These are phyloP conservation scores for Rutstroemia sp. DNA, from an alignment of 2,329 filamentous ascomycete species.

Conservation along the genomic window DNA sequence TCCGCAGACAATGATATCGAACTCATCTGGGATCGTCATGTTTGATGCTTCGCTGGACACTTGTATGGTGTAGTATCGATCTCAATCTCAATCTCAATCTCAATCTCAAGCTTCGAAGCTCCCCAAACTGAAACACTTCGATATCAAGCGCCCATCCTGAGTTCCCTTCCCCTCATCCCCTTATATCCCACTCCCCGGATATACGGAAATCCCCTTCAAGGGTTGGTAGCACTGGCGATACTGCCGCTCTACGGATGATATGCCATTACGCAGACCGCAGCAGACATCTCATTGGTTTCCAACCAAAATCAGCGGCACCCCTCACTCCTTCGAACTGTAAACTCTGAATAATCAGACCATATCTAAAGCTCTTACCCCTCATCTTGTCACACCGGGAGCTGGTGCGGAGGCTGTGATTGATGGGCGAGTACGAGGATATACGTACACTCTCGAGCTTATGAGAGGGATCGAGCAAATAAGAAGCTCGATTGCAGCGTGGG, in stretches of 20 bases:
- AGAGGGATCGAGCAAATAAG: background rate
- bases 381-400: background rate
- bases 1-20: constrained; percentile 46
- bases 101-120: background rate
- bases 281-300: background rate
- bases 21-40: constrained; percentile 32
- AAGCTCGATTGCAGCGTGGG: background rate
- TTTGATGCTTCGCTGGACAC: background rate
- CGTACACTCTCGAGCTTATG: background rate
- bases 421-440: background rate
- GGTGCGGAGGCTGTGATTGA: background rate
- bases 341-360: background rate
- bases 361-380: constrained; percentile 3
- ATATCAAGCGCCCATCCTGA: background rate
- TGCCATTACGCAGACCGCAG: background rate
- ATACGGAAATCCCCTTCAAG: background rate
- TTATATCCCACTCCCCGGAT: background rate
- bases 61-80: no score
- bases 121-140: background rate
- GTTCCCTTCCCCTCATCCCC: background rate
- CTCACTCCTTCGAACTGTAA: background rate
- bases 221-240: background rate
- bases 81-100: background rate
- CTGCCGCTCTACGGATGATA: background rate
- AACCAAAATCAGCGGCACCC: background rate